Evolutionary conservation across 2,329 filamentous ascomycete genomes (phyloP).

Genomic region (Penicillium sclerotigenum): DNA sequence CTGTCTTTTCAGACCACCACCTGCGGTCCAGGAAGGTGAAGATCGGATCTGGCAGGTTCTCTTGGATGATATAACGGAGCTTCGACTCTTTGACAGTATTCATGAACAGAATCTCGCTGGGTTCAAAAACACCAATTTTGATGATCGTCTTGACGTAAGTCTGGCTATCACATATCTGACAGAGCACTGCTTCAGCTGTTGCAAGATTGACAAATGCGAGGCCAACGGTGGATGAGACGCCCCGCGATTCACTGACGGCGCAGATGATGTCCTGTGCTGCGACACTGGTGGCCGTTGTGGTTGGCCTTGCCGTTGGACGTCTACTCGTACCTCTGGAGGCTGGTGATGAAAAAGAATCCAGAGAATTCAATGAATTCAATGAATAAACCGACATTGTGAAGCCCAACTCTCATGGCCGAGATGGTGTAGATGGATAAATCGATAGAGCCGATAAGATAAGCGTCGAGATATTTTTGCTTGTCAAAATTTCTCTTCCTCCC

Average conservation of each 20-base stretch:
- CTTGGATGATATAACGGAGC: slow-evolving; percentile 69
- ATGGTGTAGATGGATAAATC: slow-evolving; percentile 4
- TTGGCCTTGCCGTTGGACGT: slow-evolving; percentile 50
- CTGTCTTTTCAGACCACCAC: slow-evolving; percentile 77
- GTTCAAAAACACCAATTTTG: slow-evolving; percentile 77
- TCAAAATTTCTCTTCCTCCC: slow-evolving; percentile 17
- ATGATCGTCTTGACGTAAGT: slow-evolving; percentile 86
- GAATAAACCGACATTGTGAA: slow-evolving; percentile 14
- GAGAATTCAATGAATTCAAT: slow-evolving; percentile 3
- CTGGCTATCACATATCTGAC: slow-evolving; percentile 89
- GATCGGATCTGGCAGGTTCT: slow-evolving; percentile 62
- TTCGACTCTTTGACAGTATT: slow-evolving; percentile 71
- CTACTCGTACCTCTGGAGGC: slow-evolving; percentile 39
- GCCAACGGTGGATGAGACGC: slow-evolving; percentile 78
- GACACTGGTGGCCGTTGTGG: slow-evolving; percentile 56
- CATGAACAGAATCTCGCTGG: slow-evolving; percentile 75
- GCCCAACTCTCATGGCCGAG: background rate
- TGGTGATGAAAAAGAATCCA: slow-evolving; percentile 22
- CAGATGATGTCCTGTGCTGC: slow-evolving; percentile 74
- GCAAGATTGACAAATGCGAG: slow-evolving; percentile 84
- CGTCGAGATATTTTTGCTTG: slow-evolving; percentile 7
- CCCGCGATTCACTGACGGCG: slow-evolving; percentile 82
- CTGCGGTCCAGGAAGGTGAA: slow-evolving; percentile 68
- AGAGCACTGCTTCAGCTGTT: slow-evolving; percentile 78
- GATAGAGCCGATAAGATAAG: slow-evolving; percentile 24